phyloP scores from a whole-genome alignment of 352 stramenopile species.

The Globisporangium mamillatum region DNA sequence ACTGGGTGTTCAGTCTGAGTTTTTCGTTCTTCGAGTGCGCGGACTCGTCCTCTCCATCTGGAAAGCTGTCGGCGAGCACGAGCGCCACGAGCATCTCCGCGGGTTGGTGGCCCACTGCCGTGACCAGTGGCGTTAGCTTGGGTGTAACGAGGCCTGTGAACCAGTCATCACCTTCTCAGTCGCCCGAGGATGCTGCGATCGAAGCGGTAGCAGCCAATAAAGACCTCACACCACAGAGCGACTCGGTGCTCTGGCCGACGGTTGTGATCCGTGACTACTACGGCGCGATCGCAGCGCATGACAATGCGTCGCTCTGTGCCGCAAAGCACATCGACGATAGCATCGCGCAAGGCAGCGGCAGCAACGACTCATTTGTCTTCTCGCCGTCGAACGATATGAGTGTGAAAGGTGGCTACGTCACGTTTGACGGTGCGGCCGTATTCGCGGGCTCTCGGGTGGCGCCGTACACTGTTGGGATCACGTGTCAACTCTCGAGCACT shows the following conservation, averaged over 20 bases:
- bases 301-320: constrained; percentile 26
- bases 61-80: constrained; percentile 23
- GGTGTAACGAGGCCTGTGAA: constrained; percentile 18
- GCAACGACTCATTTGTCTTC: constrained; percentile 48
- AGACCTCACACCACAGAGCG: not conserved
- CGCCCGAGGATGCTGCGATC: not conserved
- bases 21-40: constrained; percentile 36
- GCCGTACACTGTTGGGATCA: constrained; percentile 44
- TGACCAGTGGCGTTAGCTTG: constrained; percentile 61
- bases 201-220: not conserved
- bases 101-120: constrained; percentile 58
- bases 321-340: constrained; percentile 26
- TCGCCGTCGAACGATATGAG: constrained; percentile 25
- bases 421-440: constrained; percentile 42
- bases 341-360: not conserved
- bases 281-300: constrained; percentile 39
- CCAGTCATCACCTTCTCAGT: not conserved
- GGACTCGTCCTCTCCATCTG: constrained; percentile 17
- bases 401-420: constrained; percentile 42
- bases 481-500: constrained; percentile 32
- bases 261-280: constrained; percentile 64
- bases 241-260: constrained; percentile 48
- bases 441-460: constrained; percentile 24
- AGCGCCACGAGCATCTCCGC: constrained; percentile 37
- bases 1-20: constrained; percentile 53